phyloP scores from a whole-genome alignment of 768 basidiomycete species.

The Cantharellus anzutake region DNA sequence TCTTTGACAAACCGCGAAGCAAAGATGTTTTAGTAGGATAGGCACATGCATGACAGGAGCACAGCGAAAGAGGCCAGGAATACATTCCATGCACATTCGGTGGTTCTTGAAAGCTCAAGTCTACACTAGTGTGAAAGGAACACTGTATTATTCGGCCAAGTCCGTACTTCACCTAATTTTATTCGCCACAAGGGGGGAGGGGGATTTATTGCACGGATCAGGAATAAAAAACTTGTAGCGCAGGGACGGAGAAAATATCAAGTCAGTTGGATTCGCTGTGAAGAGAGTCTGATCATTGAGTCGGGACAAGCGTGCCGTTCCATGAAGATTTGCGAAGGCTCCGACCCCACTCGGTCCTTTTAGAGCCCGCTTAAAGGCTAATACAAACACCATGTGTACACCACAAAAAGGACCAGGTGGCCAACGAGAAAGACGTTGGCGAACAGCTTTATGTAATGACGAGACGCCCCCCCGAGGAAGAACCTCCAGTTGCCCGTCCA shows the following conservation, averaged over 20 bases:
- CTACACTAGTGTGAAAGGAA: constrained; percentile 21
- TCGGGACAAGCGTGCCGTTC: not conserved
- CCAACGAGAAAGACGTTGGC: constrained; percentile 10
- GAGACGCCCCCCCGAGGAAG: constrained; percentile 56
- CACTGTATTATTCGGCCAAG: constrained; percentile 3
- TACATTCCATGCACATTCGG: constrained; percentile 80
- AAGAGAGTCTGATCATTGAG: constrained; percentile 33
- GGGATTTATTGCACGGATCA: constrained; percentile 93
- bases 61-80: constrained; percentile 53
- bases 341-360: constrained; percentile 32
- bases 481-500: constrained; percentile 99
- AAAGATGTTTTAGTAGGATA: no score
- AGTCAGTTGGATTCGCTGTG: constrained; percentile 83
- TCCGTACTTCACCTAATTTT: constrained; percentile 50
- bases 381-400: constrained; percentile 44
- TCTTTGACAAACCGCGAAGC: no score
- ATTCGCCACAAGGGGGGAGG: constrained; percentile 62
- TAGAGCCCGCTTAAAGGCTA: constrained; percentile 36
- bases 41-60: constrained; percentile 29
- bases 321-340: no score
- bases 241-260: constrained; percentile 78
- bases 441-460: constrained; percentile 39
- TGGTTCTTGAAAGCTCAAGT: constrained; percentile 32
- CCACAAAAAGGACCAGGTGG: not conserved
- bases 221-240: constrained; percentile 97